Evolutionary conservation across 2,329 filamentous ascomycete species (phyloP), one percentile per base, ranked within the genome.

Genomic region (Ophiostoma ulmi): DNA sequence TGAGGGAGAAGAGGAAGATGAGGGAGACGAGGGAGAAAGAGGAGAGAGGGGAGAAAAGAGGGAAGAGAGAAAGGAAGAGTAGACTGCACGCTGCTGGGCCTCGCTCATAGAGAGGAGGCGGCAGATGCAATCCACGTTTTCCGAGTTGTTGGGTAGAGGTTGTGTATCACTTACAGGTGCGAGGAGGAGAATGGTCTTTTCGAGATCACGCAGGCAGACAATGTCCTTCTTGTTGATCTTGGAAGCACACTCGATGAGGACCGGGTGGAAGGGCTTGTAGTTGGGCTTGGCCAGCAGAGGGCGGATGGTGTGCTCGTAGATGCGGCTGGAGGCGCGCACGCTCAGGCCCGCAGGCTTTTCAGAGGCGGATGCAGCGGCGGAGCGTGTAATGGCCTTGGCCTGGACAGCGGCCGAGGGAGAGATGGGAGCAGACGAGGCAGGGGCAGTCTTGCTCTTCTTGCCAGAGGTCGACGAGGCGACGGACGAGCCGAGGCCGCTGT

Each of bases 111-210:
- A 38, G 64, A 44, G 38, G 2, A 66, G 64, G 64, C 70, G 68
- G 68, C 63, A 64, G 39, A 69, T 55, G 61, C 61, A 39, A 7
- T 64, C 61, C 2, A 31, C 31, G 31, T n/a, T 6, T 38, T n/a
- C 38, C 31, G 14, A 14, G 1, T n/a, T 48, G 22, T 48, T 26
- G 2, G 61, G 4, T n/a, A 8, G 3, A 8, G 31, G 17, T n/a
- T 8, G 2, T 31, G 22, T 17, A 38, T 64, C 35, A 96, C 94
- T 96, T 90, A 97, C 94, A 80, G 92, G 92, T 83, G 94, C 93
- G 79, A 94, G 88, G 81, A 94, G 93, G 77, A 97, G 88, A 73
- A 98, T 84, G 11, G 91, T 94, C 87, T 97, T 97, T 81, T 98
- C 94, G 68, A 98, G 86, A 80, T 98, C 94, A 79, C 94, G 89